Evolutionary conservation across 129 eudicot genomes (phyloP), one percentile per base, ranked within the genome.

Genomic region (Tagetes erecta): DNA sequence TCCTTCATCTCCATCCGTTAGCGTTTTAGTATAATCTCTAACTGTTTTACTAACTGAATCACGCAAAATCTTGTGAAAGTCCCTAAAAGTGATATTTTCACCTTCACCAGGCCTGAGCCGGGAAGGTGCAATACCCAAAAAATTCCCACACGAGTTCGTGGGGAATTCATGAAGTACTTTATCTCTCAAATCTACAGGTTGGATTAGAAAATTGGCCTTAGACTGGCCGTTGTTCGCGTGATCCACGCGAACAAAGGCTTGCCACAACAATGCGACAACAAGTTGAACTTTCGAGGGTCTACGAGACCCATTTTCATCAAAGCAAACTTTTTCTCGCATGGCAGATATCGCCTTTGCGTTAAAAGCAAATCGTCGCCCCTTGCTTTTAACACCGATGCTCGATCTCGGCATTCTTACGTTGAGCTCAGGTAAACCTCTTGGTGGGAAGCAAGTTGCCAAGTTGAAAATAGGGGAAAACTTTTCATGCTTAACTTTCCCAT

Each of bases 231-330:
- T 46, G 57, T 80, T 80, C 46, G 40, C 74, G 2, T 39, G 45
- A 67, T 83, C 84, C 1, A 76, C 20, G 37, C 65, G 64, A 41
- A 80, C 52, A 44, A 83, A 51, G 27, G 77, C 82, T 77, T 76
- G 68, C 76, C 58, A 83, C 39, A 83, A 51, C n/a, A 76, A 33
- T 3, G 84, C 76, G 0, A 66, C 46, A 10, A 83, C 84, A 51
- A 80, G 50, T 60, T 83, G 87, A 11, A 83, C 70, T 45, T 74
- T 80, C n/a, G 79, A 78, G 13, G 77, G 82, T 50, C 20, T 71
- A 60, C 64, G 6, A 34, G 40, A 9, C 10, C 42, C 67, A 0
- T 49, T 66, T 3, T 7, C 33, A 59, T 71, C 64, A 45, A 52
- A 41, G 31, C 65, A 68, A 36, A 63, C 60, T 40, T 2, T 65